phyloP scores from a whole-genome alignment of 1,284 basidiomycete species.

The Singerocomus rubriflavus region DNA sequence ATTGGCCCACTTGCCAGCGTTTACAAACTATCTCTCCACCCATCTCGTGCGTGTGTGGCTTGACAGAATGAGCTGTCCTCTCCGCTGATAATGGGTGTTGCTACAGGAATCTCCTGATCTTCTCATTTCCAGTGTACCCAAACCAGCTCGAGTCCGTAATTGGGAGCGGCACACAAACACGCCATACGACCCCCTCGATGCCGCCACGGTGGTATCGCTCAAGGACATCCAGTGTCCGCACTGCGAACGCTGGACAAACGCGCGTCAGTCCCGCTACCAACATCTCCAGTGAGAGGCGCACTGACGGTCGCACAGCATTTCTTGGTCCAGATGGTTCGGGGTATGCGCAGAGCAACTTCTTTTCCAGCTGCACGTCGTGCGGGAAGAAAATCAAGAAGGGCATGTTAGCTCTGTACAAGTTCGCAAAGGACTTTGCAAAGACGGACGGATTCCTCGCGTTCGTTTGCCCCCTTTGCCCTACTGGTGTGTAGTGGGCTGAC shows the following conservation, averaged over 20 bases:
- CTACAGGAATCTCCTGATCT: conserved; percentile 15
- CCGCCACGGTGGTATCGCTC: conserved; percentile 2
- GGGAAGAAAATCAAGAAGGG: conserved; percentile 25
- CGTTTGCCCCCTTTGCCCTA: not conserved
- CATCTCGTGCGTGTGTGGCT: not conserved
- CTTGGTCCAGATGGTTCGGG: conserved; percentile 16
- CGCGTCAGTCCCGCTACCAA: conserved; percentile 3
- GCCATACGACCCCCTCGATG: conserved; percentile 33
- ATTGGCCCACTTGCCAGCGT: conserved; percentile 16
- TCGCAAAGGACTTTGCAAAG: conserved; percentile 25
- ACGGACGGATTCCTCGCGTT: conserved; percentile 4
- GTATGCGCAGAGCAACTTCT: conserved; percentile 36
- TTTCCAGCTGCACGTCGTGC: conserved; percentile 25
- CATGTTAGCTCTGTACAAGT: conserved; percentile 30
- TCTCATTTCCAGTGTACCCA: conserved; percentile 13
- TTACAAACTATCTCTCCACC: conserved; percentile 13
- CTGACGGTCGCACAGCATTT: conserved; percentile 24
- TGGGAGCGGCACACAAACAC: conserved; percentile 29
- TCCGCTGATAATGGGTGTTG: not conserved
- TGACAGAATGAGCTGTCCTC: not conserved
- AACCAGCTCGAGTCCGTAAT: conserved; percentile 7
- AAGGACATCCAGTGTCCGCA: conserved; percentile 10
- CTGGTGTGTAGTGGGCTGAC: not conserved
- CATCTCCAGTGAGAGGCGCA: not conserved
- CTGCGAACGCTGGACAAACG: conserved; percentile 2